Base-by-base conservation (phyloP, 179 eudicot genomes). In the Sideroxylon spinosum region DNA sequence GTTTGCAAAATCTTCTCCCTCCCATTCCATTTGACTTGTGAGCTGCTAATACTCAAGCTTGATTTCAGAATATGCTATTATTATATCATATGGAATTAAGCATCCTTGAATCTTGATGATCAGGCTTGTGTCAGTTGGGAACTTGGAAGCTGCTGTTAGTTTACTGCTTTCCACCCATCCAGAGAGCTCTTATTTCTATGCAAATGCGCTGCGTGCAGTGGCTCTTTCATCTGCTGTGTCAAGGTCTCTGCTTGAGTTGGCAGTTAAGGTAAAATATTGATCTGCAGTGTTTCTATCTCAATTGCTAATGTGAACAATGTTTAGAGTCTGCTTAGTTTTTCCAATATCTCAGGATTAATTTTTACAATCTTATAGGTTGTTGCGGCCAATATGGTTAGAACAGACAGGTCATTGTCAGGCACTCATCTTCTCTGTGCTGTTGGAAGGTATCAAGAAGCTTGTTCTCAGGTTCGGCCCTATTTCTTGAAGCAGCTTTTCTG, bases 191-290 rank as follows among this genome's bases (percentile, higher is more conserved):
- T 93, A 88, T 82, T 95, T 95, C 86, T 89, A 88, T 83, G 87
- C 91, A 74, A 95, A 95, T 86, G 92, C 99, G 61, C 82, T 95
- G 74, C 98, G 98, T 81, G 99, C 99, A 7, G 93, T 95, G 82
- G 98, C 99, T 78, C 98, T 95, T 77, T 90, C 99, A 78, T 93
- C 99, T 79, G 97, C 99, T 63, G 99, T 95, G 69, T 95, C 99
- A 32, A 81, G 78, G 71, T 93, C 98, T 76, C 90, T 95, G 75
- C 95, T 89, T 81, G 99, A 95, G 82, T 97, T 95, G 67, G 91
- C 99, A 46, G 97, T 95, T 46, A 95, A 95, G 99, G 99, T 92
- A 87, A 84, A 37, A 32, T 26, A 11, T 49, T 56, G 20, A 48
- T 63, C 32, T 37, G 53, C 52, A 20, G 37, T 37, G 14, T 7